Base-by-base conservation (phyloP, 2,329 filamentous ascomycete genomes). In the Monilinia laxa region DNA sequence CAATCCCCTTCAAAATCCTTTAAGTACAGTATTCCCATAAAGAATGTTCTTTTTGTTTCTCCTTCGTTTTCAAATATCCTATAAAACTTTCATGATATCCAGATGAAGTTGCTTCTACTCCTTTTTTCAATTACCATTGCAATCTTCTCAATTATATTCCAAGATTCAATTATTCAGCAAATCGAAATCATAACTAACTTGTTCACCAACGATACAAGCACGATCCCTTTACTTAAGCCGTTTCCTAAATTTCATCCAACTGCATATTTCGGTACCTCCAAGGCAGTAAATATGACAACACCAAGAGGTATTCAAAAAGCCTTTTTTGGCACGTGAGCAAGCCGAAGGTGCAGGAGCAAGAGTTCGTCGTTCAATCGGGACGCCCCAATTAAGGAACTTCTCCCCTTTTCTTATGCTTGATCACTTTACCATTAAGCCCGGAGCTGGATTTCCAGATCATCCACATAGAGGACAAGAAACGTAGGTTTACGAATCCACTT, bases 361-460 rank as follows among this genome's bases (percentile, higher is more conserved):
- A 69, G 94, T 98, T 18, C 87, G 94, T 70, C 88, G 94, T 67
- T 93, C 91, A 53, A 91, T 98, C 71, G 94, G 94, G 72, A 96
- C 92, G 0, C 84, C 90, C 6, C 84, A 90, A 71, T 84, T 98
- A 28, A 87, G 89, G 75, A 92, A 96, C 81, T 90, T 98, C 78
- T 91, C 89, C 18, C 95, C 94, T 0, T 97, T 98, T 80, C 84
- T 97, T 55, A 97, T 98, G 93, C 90, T 97, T 57, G 94, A 98
- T 77, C 91, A 97, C 81, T 97, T 97, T 81, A 86, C 83, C 65
- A 87, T 95, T 73, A 85, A 86, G 64, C 87, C 89, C 1, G 92
- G 91, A 67, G 90, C 93, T 12, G 93, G 93, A 0, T 97, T 97
- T 77, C 93, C 93, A 0, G 93, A 97, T 76, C 93, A 97, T 74